Evolutionary conservation across 2,329 filamentous ascomycete species (phyloP), one percentile per base, ranked within the genome.

Genomic region (Dactylellina sp.): DNA sequence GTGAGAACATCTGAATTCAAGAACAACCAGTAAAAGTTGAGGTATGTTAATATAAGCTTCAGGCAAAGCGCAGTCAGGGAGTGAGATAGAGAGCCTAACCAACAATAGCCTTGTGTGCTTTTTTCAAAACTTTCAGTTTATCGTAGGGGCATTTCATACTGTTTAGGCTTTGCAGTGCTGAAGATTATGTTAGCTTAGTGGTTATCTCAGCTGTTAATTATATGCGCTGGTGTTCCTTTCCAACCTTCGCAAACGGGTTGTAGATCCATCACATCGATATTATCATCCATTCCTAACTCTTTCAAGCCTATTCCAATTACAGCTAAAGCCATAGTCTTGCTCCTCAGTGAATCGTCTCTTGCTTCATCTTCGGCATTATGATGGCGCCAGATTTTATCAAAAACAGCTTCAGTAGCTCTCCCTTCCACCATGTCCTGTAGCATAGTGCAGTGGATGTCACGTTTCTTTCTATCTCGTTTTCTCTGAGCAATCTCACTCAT

Each of bases 391-490:
- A 99, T 92, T 76, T 91, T 89, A 68, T 89, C 86, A 79, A 98
- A 98, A 49, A 94, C 89, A 60, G 89, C 89, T 80, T 96, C 92
- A 79, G 92, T 96, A 9, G 93, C 86, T 75, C 91, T 88, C 76
- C 91, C 87, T 80, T 99, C 95, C 0, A 98, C 91, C 2, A 93
- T 92, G 81, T 99, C 95, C 81, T 99, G 94, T 28, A 98, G 82
- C 7, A 90, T 85, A 1, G 86, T 81, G 44, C 89, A 87, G 81
- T 96, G 96, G 20, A 89, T 85, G 77, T 97, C 93, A 9, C 97
- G 83, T 4, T 89, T 84, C 79, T 88, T 91, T 65, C 93, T 87
- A 25, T 91, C 91, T 77, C 88, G 90, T 81, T 93, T 93, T 76
- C 90, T 87, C 75, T 93, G 88, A 0, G 89, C 87, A 50, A 97